Evolutionary conservation across 441 rosid species (phyloP).

Genomic region (Mallotus repandus): DNA sequence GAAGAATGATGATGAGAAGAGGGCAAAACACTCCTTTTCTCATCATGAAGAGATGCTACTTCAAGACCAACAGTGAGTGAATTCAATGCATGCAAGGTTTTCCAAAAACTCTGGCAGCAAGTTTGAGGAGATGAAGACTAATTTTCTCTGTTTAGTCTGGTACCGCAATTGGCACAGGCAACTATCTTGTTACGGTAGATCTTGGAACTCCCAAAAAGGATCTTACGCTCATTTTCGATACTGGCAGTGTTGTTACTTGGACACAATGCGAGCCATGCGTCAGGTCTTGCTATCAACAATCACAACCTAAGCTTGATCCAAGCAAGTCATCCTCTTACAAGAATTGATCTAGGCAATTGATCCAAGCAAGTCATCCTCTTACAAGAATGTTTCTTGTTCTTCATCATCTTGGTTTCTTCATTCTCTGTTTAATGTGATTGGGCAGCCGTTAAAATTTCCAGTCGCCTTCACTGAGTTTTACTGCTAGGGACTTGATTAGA

Average conservation of each 20-base stretch:
- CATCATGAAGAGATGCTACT: not conserved
- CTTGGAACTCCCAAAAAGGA: conserved; percentile 55
- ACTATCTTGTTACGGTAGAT: conserved; percentile 49
- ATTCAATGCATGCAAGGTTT: conserved; percentile 5
- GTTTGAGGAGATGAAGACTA: not conserved
- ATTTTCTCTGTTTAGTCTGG: not conserved
- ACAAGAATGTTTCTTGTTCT: conserved; percentile 19
- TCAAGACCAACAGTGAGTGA: conserved; percentile 9
- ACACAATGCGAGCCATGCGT: conserved; percentile 68
- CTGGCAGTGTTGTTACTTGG: conserved; percentile 78
- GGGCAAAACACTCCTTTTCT: not conserved
- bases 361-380: too few relatives aligned
- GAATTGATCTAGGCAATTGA: too few relatives aligned
- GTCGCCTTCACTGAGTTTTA: conserved; percentile 83
- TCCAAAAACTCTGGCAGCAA: not conserved
- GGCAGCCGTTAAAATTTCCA: conserved; percentile 74
- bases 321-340: conserved; percentile 12
- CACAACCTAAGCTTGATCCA: conserved; percentile 17
- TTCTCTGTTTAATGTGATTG: conserved; percentile 63
- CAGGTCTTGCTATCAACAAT: conserved; percentile 10
- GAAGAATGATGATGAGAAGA: not conserved
- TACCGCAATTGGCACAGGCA: not conserved
- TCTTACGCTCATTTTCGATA: conserved; percentile 54
- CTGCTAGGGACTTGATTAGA: conserved; percentile 84
- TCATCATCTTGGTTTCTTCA: not conserved